phyloP scores from a whole-genome alignment of 345 rosid species.

The Euclidium syriacum region DNA sequence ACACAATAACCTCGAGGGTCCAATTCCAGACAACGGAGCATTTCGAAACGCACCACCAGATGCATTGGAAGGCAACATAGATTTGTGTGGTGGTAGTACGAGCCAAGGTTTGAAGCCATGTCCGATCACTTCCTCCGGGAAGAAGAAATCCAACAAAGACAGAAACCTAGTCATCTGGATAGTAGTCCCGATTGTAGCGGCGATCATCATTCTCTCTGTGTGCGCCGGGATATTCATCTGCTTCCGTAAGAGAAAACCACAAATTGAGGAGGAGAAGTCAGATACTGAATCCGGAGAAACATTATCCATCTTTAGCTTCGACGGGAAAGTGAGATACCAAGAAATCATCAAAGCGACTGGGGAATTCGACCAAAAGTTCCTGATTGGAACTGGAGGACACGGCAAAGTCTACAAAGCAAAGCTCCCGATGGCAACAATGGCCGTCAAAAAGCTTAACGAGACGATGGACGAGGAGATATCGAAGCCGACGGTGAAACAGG shows the following conservation, averaged over 20 bases:
- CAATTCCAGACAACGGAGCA: slow-evolving; percentile 19
- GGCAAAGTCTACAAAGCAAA: slow-evolving; percentile 28
- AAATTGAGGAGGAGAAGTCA: not conserved
- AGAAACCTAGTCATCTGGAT: not conserved
- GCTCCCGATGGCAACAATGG: not conserved
- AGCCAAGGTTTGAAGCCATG: slow-evolving; percentile 16
- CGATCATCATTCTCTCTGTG: not conserved
- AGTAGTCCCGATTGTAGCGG: not conserved
- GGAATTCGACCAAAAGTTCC: slow-evolving; percentile 17
- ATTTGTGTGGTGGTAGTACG: slow-evolving; percentile 29
- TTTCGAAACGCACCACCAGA: slow-evolving; percentile 17
- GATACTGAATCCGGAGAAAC: not conserved
- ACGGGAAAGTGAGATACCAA: slow-evolving; percentile 7
- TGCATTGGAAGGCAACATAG: slow-evolving; percentile 19
- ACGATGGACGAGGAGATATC: slow-evolving; percentile 1
- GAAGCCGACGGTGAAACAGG: not conserved
- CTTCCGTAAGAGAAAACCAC: not conserved
- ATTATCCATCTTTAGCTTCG: slow-evolving; percentile 20
- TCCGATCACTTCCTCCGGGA: not conserved
- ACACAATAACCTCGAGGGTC: slow-evolving; percentile 31
- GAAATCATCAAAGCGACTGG: slow-evolving; percentile 20
- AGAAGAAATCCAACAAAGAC: not conserved
- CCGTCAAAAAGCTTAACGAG: slow-evolving; percentile 24
- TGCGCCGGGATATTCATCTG: not conserved
- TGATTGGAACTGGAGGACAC: slow-evolving; percentile 24